Evolutionary conservation across 805 yeast species (phyloP), one percentile per base, ranked within the genome.

Genomic region (Suhomyces vadensis): DNA sequence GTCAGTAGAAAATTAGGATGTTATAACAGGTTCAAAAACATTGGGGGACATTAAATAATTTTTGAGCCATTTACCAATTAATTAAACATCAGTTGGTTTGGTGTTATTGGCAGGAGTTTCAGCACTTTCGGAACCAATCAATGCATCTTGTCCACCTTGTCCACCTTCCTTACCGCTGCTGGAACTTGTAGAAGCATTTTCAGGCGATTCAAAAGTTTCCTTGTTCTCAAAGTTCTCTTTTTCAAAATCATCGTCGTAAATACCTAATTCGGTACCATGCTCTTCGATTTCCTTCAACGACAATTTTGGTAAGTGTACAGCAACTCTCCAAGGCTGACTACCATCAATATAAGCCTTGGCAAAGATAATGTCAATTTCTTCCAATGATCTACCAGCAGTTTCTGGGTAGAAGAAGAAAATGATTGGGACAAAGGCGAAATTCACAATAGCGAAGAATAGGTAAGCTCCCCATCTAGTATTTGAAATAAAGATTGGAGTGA

Each of bases 321-420:
- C 90, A 37, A 85, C 83, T 60, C 79, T 72, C 76, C 74, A 83
- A 24, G 84, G 79, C 49, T 72, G 75, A 50, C 73, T 74, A 39
- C 74, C 73, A 49, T 85, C 90, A 35, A 65, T 73, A 51, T 74
- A 63, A 10, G 85, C 78, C 67, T 78, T 79, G 58, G 87, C 86
- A 50, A 71, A 80, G 44, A 85, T 81, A 58, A 82, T 81, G 60
- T 73, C 75, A 41, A 69, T 65, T 56, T 73, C 78, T 62, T 70
- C 74, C 63, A 71, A 71, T 26, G 67, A 53, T 58, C 74, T 63
- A 37, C 73, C 77, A 24, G 71, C 75, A 24, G 74, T 70, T 57
- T 68, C 76, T 35, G 73, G 75, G 69, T 67, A 73, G 64, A 58
- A 72, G 64, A 65, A 70, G 67, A 61, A 69, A 43, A 71, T 69